Percentiles rank a stretch among this genome's conserved stretches.
These are phyloP conservation scores for Globisporangium sylvaticum DNA, from an alignment of 352 stramenopile genomes.

Conservation along the genomic window DNA sequence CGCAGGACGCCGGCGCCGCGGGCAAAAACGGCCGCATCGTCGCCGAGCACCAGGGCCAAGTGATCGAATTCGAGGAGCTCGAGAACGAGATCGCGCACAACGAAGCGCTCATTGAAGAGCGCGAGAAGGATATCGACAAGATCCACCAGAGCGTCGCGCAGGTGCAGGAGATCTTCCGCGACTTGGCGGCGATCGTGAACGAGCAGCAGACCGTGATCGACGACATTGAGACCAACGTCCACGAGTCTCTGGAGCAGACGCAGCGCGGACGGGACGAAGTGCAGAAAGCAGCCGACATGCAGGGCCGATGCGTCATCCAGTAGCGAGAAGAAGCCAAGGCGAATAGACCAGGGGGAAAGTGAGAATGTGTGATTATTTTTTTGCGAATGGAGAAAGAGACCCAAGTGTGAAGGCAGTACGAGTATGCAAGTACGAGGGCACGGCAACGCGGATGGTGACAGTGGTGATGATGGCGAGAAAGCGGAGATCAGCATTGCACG, in stretches of 20 bases:
- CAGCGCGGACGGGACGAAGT: constrained; percentile 81
- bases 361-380: constrained; percentile 2
- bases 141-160: constrained; percentile 89
- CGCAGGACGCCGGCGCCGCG: constrained; percentile 9
- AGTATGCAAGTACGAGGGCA: background rate
- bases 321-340: constrained; percentile 18
- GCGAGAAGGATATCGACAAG: constrained; percentile 80
- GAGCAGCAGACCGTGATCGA: constrained; percentile 85
- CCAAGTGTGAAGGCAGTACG: background rate
- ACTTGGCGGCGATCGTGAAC: constrained; percentile 81
- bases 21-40: constrained; percentile 42
- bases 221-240: constrained; percentile 81
- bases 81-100: constrained; percentile 87
- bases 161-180: constrained; percentile 89
- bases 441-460: background rate
- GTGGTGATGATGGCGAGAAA: background rate
- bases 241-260: constrained; percentile 81
- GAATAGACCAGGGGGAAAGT: background rate
- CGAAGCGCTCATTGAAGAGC: constrained; percentile 87
- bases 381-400: constrained; percentile 1
- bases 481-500: background rate
- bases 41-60: constrained; percentile 63
- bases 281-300: constrained; percentile 81
- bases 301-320: constrained; percentile 65
- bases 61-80: constrained; percentile 76